A percentile compares a stretch with the other conserved stretches of the same genome.
phyloP scores from a whole-genome alignment of 306 rosid genomes.

The Sphenostylis stenocarpa region DNA sequence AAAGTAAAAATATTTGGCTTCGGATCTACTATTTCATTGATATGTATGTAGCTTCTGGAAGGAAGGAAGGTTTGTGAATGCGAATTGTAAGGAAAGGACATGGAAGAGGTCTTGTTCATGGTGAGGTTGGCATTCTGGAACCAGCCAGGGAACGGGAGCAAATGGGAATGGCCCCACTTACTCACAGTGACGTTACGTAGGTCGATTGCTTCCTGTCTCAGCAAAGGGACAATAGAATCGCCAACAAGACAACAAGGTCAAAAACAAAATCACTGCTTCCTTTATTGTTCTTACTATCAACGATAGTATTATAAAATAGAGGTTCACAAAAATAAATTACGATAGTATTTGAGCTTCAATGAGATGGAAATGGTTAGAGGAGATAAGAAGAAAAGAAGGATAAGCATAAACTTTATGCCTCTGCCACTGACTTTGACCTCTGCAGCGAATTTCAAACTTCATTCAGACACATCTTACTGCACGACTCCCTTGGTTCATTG shows the following conservation, averaged over 20 bases:
- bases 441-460: constrained; percentile 24
- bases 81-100: neutral
- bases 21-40: neutral
- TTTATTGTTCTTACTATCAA: neutral
- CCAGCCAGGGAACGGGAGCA: neutral
- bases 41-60: neutral
- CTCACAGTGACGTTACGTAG: neutral
- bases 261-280: neutral
- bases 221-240: constrained; percentile 33
- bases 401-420: constrained; percentile 12
- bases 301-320: neutral
- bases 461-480: constrained; percentile 7
- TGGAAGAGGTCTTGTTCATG: neutral
- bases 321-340: too few species aligned
- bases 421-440: constrained; percentile 41
- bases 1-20: neutral
- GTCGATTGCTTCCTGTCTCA: constrained; percentile 31
- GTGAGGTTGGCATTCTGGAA: too few species aligned
- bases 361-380: neutral
- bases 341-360: too few species aligned
- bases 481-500: constrained; percentile 15
- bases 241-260: constrained; percentile 24
- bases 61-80: neutral
- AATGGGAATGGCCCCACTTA: constrained; percentile 1
- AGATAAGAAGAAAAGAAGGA: neutral